Evolutionary conservation across 139 green algal species (phyloP).

Genomic region (Picochlorum sp.): DNA sequence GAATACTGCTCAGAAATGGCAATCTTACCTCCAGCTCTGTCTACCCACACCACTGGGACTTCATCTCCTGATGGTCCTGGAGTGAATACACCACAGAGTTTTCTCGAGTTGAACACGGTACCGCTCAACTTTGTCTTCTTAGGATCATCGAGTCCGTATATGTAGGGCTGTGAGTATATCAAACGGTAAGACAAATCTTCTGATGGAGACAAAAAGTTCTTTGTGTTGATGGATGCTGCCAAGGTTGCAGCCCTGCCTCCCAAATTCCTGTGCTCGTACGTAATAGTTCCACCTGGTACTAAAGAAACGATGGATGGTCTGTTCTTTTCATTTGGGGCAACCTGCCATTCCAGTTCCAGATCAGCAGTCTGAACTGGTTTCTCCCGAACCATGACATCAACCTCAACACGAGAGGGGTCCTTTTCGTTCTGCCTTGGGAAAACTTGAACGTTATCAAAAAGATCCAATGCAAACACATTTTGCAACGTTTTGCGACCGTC

Average conservation of each 20-base stretch:
- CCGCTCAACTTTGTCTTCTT: slow-evolving; percentile 37
- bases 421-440: slow-evolving; percentile 44
- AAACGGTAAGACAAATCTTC: slow-evolving; percentile 68
- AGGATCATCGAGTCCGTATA: slow-evolving; percentile 44
- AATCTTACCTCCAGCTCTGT: slow-evolving; percentile 79
- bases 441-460: slow-evolving; percentile 80
- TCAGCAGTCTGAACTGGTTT: slow-evolving; percentile 46
- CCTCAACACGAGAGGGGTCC: slow-evolving; percentile 48
- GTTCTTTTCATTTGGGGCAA: slow-evolving; percentile 51
- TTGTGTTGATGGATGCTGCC: slow-evolving; percentile 49
- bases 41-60: slow-evolving; percentile 88
- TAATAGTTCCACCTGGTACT: slow-evolving; percentile 40
- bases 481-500: slow-evolving; percentile 61
- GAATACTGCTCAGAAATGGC: slow-evolving; percentile 44
- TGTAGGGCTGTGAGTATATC: slow-evolving; percentile 57
- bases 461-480: slow-evolving; percentile 62
- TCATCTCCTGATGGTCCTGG: slow-evolving; percentile 54
- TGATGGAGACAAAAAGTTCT: slow-evolving; percentile 60
- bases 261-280: slow-evolving; percentile 66
- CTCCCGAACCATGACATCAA: slow-evolving; percentile 71
- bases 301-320: slow-evolving; percentile 40
- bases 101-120: slow-evolving; percentile 60
- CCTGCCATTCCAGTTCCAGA: slow-evolving; percentile 56
- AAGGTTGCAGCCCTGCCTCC: slow-evolving; percentile 40
- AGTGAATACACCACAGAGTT: slow-evolving; percentile 16